These are phyloP conservation scores for Grammothele lineata DNA, from an alignment of 768 basidiomycete genomes.

Conservation along the genomic window DNA sequence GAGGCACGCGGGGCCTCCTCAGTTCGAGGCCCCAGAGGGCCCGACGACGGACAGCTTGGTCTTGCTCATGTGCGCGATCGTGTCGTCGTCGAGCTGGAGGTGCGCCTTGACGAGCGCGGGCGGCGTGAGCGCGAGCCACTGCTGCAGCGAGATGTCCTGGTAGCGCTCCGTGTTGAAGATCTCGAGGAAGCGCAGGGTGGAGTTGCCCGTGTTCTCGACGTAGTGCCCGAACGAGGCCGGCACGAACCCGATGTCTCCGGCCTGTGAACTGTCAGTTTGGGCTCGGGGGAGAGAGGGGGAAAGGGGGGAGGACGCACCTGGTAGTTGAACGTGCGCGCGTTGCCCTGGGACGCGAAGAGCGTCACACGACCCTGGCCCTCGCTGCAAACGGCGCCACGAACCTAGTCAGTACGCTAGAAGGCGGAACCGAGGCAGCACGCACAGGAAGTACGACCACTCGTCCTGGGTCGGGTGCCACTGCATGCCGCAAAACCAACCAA, in stretches of 20 bases:
- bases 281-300: too few species aligned
- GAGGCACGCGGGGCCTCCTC: too few species aligned
- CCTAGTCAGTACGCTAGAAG: background rate
- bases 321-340: conserved; percentile 43
- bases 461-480: conserved; percentile 52
- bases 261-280: background rate
- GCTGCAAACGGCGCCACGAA: too few species aligned
- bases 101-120: conserved; percentile 57
- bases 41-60: conserved; percentile 49
- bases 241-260: conserved; percentile 24
- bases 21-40: too few species aligned
- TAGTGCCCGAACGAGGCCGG: conserved; percentile 41
- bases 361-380: conserved; percentile 39
- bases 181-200: conserved; percentile 54
- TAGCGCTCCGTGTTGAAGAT: conserved; percentile 48
- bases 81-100: conserved; percentile 49
- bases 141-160: conserved; percentile 50
- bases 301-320: conserved; percentile 25
- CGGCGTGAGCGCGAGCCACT: conserved; percentile 63
- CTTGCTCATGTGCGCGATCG: conserved; percentile 44
- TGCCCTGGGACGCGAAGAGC: conserved; percentile 35
- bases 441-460: conserved; percentile 40
- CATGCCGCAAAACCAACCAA: too few species aligned
- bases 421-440: background rate
- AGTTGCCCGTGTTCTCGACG: conserved; percentile 62